Evolutionary conservation across 2,329 filamentous ascomycete genomes (phyloP), one percentile per base, ranked within the genome.

Genomic region (Diaporthe capsici): DNA sequence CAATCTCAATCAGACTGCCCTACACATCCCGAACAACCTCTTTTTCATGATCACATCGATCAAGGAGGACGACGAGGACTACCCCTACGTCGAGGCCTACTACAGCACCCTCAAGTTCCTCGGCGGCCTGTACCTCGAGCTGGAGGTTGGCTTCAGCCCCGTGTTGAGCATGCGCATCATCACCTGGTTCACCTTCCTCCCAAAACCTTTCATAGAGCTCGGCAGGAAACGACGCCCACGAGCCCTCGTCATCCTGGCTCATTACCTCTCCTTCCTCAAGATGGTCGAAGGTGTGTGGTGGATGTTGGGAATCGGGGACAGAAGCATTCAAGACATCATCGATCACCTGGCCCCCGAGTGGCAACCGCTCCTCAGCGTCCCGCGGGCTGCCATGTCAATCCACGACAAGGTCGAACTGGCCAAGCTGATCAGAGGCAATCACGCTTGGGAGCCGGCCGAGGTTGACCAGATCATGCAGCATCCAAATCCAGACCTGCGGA

Each of bases 161-260:
- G 81, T 87, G 37, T 83, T 90, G 78, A 81, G 84, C 75, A 81
- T 91, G 20, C 87, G 89, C 72, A 84, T 89, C 79, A 85, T 89
- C 76, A 89, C 88, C 13, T 89, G 87, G 83, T 86, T 89, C 73
- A 91, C 88, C 3, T 90, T 88, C 71, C 76, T 90, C 28, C 87
- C 88, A 8, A 79, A 80, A 0, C 76, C 77, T 7, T 88, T 90
- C 72, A 80, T 89, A 72, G 82, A 86, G 3, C 81, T 89, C 9
- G 85, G 85, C 1, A 83, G 84, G 20, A 77, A 84, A 34, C 82
- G 80, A 63, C 83, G 85, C 2, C 87, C 87, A 0, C 85, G 87
- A 39, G 86, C 88, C 3, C 82, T 91, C 0, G 77, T 91, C 70
- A 88, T 91, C 51, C 71, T 91, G 15, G 88, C 88, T 2, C 84